Base-by-base conservation (phyloP, 179 eudicot genomes). In the Camellia oleifera region DNA sequence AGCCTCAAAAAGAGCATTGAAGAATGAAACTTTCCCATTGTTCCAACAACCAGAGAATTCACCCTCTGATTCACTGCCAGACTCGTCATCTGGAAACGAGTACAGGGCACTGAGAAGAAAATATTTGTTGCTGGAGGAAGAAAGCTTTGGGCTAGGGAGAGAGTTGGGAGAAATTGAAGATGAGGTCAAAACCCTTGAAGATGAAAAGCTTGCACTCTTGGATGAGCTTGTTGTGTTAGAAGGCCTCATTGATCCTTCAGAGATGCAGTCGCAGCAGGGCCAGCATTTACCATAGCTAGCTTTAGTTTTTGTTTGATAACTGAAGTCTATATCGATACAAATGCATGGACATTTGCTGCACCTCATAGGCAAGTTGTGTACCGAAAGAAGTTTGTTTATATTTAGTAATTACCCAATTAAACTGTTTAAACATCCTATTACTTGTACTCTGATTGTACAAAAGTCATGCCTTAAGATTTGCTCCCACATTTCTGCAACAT, bases 221-320 rank as follows among this genome's bases (percentile, higher is more conserved):
- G 97, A 94, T 82, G 92, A 92, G 80, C 89, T 94, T 65, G 90
- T 94, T 45, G 95, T 94, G 75, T 84, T 94, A 77, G 98, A 94
- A 88, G 98, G 98, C 83, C 88, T 94, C 17, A 84, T 92, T 54
- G 92, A 91, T 85, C 94, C 92, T 80, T 85, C 88, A 0, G 94
- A 94, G 68, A 76, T 84, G 75, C 90, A 82, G 57, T 50, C 84
- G 18, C 70, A 78, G 45, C 26, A 23, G 26, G 84, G 75, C 18
- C 76, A 26, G 18, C 75, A n/a, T 62, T 26, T n/a, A 8, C 12
- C 46, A 4, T 69, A 69, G 40, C 32, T 67, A 9, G 32, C 13
- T 72, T 65, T 58, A 6, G 62, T 58, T 65, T 67, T 44, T 2
- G 26, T 2, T 65, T 23, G 53, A 1, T 48, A 17, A 65, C n/a